Conservation (phyloP, 306 rosid species). For the Ammopiptanthus mongolicus region DNA sequence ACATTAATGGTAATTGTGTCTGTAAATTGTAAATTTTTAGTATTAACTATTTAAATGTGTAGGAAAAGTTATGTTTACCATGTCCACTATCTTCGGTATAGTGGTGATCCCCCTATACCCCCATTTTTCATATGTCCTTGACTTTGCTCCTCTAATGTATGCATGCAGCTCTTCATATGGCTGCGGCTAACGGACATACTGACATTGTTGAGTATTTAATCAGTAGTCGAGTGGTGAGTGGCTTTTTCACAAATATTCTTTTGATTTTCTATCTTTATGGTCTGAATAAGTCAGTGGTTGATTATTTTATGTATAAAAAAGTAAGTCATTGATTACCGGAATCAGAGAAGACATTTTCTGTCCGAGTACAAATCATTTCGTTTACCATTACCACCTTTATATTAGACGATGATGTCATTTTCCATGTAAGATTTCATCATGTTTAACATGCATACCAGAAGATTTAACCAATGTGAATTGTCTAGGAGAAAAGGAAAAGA, state of each 20-base stretch:
- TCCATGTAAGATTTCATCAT: not conserved
- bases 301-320: not conserved
- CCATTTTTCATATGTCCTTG: not conserved
- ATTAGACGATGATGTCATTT: not conserved
- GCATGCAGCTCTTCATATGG: slow-evolving; percentile 87
- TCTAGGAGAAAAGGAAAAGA: not conserved
- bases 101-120: no score
- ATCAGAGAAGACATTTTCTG: not conserved
- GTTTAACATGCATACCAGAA: not conserved
- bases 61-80: no score
- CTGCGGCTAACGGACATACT: slow-evolving; percentile 88
- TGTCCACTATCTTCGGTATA: no score
- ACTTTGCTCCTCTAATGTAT: slow-evolving; percentile 13
- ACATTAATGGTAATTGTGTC: no score
- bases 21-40: no score
- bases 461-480: not conserved
- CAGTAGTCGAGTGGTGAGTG: slow-evolving; percentile 63
- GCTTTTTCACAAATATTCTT: not conserved
- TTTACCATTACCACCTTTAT: not conserved
- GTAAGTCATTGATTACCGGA: not conserved
- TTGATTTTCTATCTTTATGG: not conserved
- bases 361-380: not conserved
- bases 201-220: slow-evolving; percentile 65
- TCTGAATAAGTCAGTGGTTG: not conserved
- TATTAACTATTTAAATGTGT: no score